Evolutionary conservation across 1,284 basidiomycete genomes (phyloP).

Genomic region (Cystobasidium pallidum): DNA sequence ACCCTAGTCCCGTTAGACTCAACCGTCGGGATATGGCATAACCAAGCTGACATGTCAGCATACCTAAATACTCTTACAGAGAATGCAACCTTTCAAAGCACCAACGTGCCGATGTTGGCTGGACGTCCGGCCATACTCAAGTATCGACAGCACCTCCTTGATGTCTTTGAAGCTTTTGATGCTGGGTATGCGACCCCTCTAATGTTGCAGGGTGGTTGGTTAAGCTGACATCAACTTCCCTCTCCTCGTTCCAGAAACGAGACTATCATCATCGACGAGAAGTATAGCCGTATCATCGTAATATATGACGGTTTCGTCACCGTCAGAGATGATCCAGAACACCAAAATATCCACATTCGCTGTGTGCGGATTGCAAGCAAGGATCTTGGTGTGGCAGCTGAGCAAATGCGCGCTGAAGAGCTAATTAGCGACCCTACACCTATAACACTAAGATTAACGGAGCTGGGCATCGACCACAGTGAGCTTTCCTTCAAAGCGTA

Average conservation of each 20-base stretch:
- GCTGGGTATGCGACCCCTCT: neutral
- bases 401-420: conserved; percentile 1
- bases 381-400: neutral
- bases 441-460: neutral
- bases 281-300: conserved; percentile 3
- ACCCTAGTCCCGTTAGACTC: neutral
- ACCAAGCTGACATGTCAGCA: neutral
- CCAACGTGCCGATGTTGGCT: neutral
- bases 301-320: neutral
- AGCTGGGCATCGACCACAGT: neutral
- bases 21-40: neutral
- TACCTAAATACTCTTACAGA: neutral
- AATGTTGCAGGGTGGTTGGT: too few species aligned
- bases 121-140: neutral
- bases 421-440: neutral
- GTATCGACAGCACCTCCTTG: neutral
- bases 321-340: conserved; percentile 5
- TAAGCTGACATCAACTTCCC: too few species aligned
- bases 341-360: neutral
- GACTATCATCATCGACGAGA: conserved; percentile 7
- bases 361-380: neutral
- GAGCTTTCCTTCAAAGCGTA: neutral
- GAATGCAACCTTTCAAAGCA: neutral
- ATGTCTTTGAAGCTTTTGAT: neutral
- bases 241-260: neutral